phyloP scores from a whole-genome alignment of 176 grass and related monocot species.

The Triticum dicoccoides region DNA sequence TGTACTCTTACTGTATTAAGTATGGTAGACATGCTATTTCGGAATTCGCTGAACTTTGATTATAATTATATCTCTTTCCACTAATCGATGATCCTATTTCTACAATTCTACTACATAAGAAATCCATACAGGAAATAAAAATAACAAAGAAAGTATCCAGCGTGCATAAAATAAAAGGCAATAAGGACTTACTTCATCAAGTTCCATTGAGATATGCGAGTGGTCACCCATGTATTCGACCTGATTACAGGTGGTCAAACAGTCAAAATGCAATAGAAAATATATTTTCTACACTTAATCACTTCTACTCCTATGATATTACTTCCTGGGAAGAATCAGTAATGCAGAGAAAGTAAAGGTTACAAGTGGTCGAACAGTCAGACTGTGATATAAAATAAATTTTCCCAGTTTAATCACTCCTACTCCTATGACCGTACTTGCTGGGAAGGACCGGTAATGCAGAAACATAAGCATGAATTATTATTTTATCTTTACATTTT shows the following conservation, averaged over 20 bases:
- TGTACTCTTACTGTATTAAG: not conserved
- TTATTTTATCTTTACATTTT: not conserved
- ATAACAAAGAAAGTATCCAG: not conserved
- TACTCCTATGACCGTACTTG: not conserved
- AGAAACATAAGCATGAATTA: not conserved
- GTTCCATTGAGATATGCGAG: slow-evolving; percentile 89
- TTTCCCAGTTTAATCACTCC: not conserved
- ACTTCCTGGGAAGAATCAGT: not conserved
- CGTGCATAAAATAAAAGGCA: not conserved
- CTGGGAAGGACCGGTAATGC: not conserved
- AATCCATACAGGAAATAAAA: slow-evolving; percentile 6
- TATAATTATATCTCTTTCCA: not conserved
- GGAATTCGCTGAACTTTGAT: not conserved
- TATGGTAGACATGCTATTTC: not conserved
- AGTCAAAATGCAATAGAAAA: slow-evolving; percentile 28
- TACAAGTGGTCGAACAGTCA: slow-evolving; percentile 32
- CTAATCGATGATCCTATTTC: slow-evolving; percentile 5
- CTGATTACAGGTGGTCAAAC: slow-evolving; percentile 48
- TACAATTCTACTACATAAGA: slow-evolving; percentile 15
- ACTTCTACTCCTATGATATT: not conserved
- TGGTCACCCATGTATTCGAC: slow-evolving; percentile 90
- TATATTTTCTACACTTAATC: not conserved
- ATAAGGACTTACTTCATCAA: slow-evolving; percentile 80
- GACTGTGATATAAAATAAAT: slow-evolving; percentile 22
- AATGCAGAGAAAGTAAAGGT: slow-evolving; percentile 11